phyloP scores from a whole-genome alignment of 2,329 filamentous ascomycete genomes.

The Penicillium verrucosum region DNA sequence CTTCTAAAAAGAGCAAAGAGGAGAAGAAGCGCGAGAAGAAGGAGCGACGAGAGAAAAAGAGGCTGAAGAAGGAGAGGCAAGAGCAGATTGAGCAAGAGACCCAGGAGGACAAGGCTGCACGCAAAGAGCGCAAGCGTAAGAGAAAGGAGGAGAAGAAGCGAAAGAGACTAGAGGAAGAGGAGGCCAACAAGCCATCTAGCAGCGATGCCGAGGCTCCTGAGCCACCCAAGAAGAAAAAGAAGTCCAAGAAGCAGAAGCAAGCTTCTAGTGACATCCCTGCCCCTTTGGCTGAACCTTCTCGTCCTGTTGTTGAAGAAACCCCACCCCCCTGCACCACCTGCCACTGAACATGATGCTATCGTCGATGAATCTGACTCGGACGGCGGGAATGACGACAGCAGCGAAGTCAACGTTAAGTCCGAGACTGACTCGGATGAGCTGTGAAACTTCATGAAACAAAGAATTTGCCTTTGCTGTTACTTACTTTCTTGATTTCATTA shows the following conservation, averaged over 20 bases:
- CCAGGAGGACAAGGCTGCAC: not conserved
- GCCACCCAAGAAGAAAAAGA: not conserved
- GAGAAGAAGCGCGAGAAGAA: constrained; percentile 10
- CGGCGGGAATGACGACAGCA: not conserved
- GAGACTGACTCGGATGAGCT: not conserved
- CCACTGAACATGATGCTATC: not conserved
- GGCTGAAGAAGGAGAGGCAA: not conserved
- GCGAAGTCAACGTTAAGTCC: not conserved
- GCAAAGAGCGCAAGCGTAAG: constrained; percentile 1
- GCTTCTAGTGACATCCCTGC: not conserved
- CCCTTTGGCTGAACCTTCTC: not conserved
- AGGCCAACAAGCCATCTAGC: too few species aligned
- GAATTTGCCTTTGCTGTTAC: not conserved
- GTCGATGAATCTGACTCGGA: not conserved
- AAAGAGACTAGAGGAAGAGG: not conserved
- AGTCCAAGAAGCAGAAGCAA: constrained; percentile 8
- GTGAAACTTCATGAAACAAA: not conserved
- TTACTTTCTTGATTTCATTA: not conserved
- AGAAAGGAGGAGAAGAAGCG: constrained; percentile 5
- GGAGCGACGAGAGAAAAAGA: constrained; percentile 8
- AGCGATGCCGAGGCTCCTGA: not conserved
- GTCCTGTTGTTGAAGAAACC: not conserved
- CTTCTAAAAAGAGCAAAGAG: not conserved
- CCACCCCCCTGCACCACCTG: not conserved
- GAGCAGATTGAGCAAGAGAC: constrained; percentile 1